Evolutionary conservation across 306 rosid species (phyloP).

Genomic region (Inga oerstediana): DNA sequence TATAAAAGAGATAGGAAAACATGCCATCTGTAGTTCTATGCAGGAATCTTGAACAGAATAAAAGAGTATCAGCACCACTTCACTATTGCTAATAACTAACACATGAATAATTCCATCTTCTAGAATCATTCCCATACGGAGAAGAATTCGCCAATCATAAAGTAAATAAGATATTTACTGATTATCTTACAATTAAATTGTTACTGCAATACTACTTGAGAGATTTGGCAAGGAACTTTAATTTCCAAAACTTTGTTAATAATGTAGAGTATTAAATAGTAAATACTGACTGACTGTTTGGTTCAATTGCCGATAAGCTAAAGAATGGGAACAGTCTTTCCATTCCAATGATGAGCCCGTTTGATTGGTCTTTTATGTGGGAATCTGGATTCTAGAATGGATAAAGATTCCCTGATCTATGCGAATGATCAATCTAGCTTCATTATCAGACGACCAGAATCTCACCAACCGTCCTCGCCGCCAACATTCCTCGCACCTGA

Average conservation of each 20-base stretch:
- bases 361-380: neutral
- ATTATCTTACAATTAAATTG: neutral
- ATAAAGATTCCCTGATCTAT: neutral
- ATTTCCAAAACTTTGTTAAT: neutral
- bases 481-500: neutral
- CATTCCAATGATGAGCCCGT: neutral
- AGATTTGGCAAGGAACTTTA: neutral
- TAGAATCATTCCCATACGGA: neutral
- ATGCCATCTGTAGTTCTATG: neutral
- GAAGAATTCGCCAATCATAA: neutral
- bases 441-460: neutral
- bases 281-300: neutral
- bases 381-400: neutral
- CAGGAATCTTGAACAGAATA: neutral
- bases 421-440: neutral
- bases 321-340: neutral
- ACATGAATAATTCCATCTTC: neutral
- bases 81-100: neutral
- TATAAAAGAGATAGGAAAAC: too few species aligned
- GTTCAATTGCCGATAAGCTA: neutral
- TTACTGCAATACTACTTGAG: neutral
- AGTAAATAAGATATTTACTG: neutral
- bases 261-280: too few species aligned
- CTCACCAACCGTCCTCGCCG: neutral
- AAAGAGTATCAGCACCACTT: neutral